These are phyloP conservation scores for Plasmopara viticola DNA, from an alignment of 352 stramenopile species.

Conservation along the genomic window DNA sequence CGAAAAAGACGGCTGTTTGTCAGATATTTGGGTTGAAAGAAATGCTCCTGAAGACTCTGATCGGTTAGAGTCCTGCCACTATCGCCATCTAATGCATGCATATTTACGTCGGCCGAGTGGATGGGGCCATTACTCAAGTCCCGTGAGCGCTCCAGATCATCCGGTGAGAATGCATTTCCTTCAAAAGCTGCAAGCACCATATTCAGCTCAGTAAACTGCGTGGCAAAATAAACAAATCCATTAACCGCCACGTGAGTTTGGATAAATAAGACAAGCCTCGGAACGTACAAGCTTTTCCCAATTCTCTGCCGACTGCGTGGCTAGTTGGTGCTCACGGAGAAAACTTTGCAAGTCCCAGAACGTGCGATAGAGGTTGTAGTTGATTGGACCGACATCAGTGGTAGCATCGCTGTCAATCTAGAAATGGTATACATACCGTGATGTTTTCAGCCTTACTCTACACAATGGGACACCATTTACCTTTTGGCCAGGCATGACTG, in stretches of 20 bases:
- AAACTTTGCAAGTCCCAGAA: constrained; percentile 90
- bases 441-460: not conserved
- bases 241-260: constrained; percentile 1
- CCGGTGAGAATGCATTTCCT: constrained; percentile 77
- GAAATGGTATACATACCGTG: constrained; percentile 7
- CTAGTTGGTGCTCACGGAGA: constrained; percentile 72
- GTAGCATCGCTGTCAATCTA: constrained; percentile 47
- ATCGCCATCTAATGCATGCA: constrained; percentile 15
- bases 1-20: constrained; percentile 88
- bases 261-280: not conserved
- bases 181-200: constrained; percentile 78
- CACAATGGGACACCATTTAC: constrained; percentile 8
- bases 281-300: constrained; percentile 82
- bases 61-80: constrained; percentile 9
- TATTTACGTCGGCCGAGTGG: constrained; percentile 13
- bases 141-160: constrained; percentile 64
- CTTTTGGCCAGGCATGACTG: constrained; percentile 23
- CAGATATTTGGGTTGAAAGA: constrained; percentile 91
- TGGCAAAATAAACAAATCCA: constrained; percentile 6
- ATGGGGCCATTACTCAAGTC: constrained; percentile 31
- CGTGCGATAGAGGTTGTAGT: constrained; percentile 88
- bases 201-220: constrained; percentile 68
- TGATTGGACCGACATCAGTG: constrained; percentile 51
- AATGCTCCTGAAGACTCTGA: constrained; percentile 50
- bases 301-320: constrained; percentile 50